These are phyloP conservation scores for Kuraishia molischiana DNA, from an alignment of 805 yeast genomes.

Conservation along the genomic window DNA sequence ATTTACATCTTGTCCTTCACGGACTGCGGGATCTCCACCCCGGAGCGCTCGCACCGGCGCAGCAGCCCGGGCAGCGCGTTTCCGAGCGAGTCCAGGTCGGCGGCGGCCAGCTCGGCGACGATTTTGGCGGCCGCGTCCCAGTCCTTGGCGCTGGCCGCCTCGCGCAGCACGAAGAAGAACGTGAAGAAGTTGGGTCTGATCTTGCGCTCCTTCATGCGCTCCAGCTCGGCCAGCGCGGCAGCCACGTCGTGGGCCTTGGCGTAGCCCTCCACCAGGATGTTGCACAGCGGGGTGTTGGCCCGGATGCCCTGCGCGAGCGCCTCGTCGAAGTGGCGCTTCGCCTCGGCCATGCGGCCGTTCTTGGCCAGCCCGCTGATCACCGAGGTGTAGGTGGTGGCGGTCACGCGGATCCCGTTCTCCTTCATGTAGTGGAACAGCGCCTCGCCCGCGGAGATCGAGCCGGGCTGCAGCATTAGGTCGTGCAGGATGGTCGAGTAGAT, in stretches of 20 bases:
- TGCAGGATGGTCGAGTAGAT: constrained; percentile 44
- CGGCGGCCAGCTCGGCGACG: constrained; percentile 26
- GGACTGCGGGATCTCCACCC: constrained; percentile 11
- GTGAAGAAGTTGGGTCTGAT: constrained; percentile 38
- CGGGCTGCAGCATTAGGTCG: constrained; percentile 38
- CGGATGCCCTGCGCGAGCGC: constrained; percentile 22
- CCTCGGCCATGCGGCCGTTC: constrained; percentile 29
- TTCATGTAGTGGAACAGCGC: constrained; percentile 32
- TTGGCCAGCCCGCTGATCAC: constrained; percentile 38
- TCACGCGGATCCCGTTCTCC: constrained; percentile 18
- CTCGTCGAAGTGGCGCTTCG: constrained; percentile 28
- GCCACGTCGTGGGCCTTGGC: constrained; percentile 24
- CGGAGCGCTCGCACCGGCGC: constrained; percentile 9
- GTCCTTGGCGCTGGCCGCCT: constrained; percentile 24
- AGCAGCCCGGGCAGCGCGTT: constrained; percentile 27
- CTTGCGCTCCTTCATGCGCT: constrained; percentile 18
- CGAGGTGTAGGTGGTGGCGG: constrained; percentile 30
- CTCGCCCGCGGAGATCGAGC: constrained; percentile 42
- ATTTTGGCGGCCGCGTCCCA: constrained; percentile 21
- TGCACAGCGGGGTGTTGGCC: constrained; percentile 28
- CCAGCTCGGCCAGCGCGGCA: constrained; percentile 31
- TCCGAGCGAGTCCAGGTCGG: constrained; percentile 25
- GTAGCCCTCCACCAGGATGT: constrained; percentile 41
- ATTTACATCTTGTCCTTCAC: constrained; percentile 2
- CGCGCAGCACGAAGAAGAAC: constrained; percentile 33